These are phyloP conservation scores for Pichia membranifaciens DNA, from an alignment of 805 yeast species.

Conservation along the genomic window DNA sequence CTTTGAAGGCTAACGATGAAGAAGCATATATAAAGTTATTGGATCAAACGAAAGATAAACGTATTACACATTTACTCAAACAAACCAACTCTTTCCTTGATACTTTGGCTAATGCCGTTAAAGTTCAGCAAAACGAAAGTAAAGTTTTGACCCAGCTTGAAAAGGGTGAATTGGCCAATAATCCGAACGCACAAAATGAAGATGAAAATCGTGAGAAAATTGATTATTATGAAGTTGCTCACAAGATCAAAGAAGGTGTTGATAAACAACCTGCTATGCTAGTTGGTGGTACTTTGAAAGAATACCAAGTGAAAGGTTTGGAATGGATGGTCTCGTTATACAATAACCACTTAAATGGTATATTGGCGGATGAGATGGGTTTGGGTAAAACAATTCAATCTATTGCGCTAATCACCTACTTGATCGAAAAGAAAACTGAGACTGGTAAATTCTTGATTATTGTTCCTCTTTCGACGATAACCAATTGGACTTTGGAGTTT, in stretches of 20 bases:
- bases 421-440: conserved; percentile 59
- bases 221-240: conserved; percentile 81
- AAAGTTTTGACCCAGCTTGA: conserved; percentile 30
- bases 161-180: conserved; percentile 18
- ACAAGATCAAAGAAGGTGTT: conserved; percentile 61
- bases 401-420: conserved; percentile 67
- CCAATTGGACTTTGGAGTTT: conserved; percentile 82
- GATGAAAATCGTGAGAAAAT: conserved; percentile 53
- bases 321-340: conserved; percentile 64
- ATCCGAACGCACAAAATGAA: conserved; percentile 25
- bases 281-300: conserved; percentile 75
- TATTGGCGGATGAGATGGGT: conserved; percentile 65
- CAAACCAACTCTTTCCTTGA: conserved; percentile 77
- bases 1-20: conserved; percentile 81
- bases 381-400: conserved; percentile 68
- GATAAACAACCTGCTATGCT: conserved; percentile 60
- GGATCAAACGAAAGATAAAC: conserved; percentile 82
- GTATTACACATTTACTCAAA: conserved; percentile 75
- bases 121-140: conserved; percentile 61
- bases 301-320: conserved; percentile 62
- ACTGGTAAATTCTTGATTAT: conserved; percentile 70
- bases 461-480: conserved; percentile 77
- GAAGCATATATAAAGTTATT: conserved; percentile 79
- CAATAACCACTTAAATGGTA: conserved; percentile 58
- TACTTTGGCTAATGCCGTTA: conserved; percentile 72